phyloP scores from a whole-genome alignment of 192 early-diverging fungal species.

The Dispira parvispora region DNA sequence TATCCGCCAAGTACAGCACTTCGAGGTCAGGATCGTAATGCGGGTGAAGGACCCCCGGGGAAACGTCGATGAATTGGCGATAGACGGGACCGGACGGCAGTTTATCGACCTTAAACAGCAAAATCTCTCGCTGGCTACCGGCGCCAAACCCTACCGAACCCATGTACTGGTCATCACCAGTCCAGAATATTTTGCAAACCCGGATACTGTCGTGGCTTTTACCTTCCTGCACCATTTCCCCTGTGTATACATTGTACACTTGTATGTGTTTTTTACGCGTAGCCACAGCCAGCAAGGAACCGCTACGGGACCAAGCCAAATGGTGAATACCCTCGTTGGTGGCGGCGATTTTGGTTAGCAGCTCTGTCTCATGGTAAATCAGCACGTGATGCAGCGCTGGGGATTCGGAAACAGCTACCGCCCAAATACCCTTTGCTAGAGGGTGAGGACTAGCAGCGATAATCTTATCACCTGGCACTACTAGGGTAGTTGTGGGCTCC shows the following conservation, averaged over 20 bases:
- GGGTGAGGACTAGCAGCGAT: neutral
- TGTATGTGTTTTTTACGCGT: conserved; percentile 51
- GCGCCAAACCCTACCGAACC: conserved; percentile 58
- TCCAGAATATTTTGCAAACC: conserved; percentile 48
- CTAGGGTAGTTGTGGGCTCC: neutral
- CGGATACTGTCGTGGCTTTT: conserved; percentile 47
- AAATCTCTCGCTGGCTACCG: conserved; percentile 53
- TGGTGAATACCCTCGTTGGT: neutral
- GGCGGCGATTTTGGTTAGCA: neutral
- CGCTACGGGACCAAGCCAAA: conserved; percentile 39
- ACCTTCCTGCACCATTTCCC: conserved; percentile 37
- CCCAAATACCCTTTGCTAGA: neutral
- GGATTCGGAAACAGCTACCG: neutral
- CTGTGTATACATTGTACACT: conserved; percentile 41
- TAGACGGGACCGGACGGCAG: conserved; percentile 20
- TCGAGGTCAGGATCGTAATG: conserved; percentile 51
- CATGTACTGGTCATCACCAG: conserved; percentile 26
- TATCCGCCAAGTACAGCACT: conserved; percentile 51
- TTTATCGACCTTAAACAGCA: conserved; percentile 28
- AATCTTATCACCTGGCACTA: neutral
- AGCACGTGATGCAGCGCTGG: neutral
- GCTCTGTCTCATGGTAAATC: neutral
- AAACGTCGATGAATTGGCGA: conserved; percentile 42
- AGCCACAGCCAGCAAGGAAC: conserved; percentile 43
- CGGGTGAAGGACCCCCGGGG: conserved; percentile 56